Base-by-base conservation (phyloP, 208 protist species). In the Angomonas desouzai region DNA sequence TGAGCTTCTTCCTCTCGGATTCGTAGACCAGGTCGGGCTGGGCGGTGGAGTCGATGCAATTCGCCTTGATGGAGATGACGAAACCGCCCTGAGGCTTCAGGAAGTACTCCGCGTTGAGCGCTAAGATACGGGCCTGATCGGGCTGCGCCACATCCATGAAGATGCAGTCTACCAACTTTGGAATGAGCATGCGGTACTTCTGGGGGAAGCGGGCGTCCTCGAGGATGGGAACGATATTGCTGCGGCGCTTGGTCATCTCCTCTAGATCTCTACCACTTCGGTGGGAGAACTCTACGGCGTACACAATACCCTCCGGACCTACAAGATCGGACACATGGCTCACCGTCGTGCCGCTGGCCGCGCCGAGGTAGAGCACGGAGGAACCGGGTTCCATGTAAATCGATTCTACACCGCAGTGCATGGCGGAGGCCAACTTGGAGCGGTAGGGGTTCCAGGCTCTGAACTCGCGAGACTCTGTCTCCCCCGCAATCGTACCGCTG, bases 91-190 rank as follows among this genome's bases (percentile, higher is more conserved):
- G 97, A 53, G 97, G 94, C 86, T 99, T 99, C 28, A 99, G 78
- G 85, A 99, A 99, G 71, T 98, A 87, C 64, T 98, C 77, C 20
- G 98, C 97, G 83, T 99, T 99, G 61, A 99, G 77, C 47, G 89
- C 97, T 73, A 99, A 87, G 73, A 99, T 99, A 78, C 98, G 97
- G 4, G 98, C 97, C 80, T 99, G 98, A 74, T 99, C 98, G 22
- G 98, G 98, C 93, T 99, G 99, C n/a, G 99, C 99, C 20, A 99
- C 99, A 82, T 99, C 99, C 75, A 99, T 98, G 77, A 99, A 99
- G 62, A 99, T 92, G 66, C 81, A 91, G 83, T 99, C 99, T 56
- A 99, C 98, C 91, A 99, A 98, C 55, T 94, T 90, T 58, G 97
- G 96, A 34, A 99, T 93, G 33, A 99, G 83, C 97, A 99, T 99